Conservation (phyloP, 116 monocot genomes). For the Posidonia oceanica region DNA sequence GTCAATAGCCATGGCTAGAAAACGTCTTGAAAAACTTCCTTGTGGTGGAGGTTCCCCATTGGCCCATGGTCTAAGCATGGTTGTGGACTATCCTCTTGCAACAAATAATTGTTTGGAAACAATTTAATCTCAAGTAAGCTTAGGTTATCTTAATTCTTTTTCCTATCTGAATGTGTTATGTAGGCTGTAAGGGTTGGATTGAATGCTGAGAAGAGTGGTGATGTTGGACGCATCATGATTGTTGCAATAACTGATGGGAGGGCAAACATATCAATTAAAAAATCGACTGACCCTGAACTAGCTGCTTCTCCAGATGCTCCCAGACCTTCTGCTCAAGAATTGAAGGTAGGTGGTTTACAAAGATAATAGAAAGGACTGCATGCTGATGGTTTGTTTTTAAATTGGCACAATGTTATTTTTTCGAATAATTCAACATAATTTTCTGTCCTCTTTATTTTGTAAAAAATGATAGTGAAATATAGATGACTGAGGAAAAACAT, state of each 20-base stretch:
- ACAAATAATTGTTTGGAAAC: not conserved
- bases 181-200: conserved; percentile 98
- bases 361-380: not conserved
- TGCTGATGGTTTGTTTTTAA: too few relatives aligned
- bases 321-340: conserved; percentile 76
- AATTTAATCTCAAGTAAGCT: not conserved
- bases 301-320: conserved; percentile 57
- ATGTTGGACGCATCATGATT: conserved; percentile 96
- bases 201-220: conserved; percentile 99
- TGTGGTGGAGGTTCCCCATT: conserved; percentile 99
- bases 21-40: conserved; percentile 89
- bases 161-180: conserved; percentile 4
- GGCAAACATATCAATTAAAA: conserved; percentile 87
- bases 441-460: too few relatives aligned
- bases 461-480: too few relatives aligned
- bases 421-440: too few relatives aligned
- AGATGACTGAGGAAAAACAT: too few relatives aligned
- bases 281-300: conserved; percentile 82
- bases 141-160: not conserved
- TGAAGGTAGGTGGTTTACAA: conserved; percentile 56
- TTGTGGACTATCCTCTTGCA: conserved; percentile 11
- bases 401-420: too few relatives aligned
- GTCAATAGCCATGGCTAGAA: conserved; percentile 97
- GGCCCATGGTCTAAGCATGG: conserved; percentile 97
- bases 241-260: conserved; percentile 99